These are phyloP conservation scores for Cyberlindnera mississippiensis DNA, from an alignment of 805 yeast genomes.

Conservation along the genomic window DNA sequence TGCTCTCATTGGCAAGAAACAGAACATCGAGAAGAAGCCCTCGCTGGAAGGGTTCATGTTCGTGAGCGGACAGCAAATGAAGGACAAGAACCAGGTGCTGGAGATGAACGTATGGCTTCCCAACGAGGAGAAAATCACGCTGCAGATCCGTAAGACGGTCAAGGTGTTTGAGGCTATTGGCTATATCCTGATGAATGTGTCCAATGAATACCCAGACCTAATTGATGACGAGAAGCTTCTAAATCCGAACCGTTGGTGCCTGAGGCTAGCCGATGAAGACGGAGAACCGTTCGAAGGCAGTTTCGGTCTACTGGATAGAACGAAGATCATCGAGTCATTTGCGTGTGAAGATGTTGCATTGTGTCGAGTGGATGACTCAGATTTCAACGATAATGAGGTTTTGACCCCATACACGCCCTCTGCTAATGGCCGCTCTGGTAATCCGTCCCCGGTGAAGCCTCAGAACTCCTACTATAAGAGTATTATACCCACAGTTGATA, in stretches of 20 bases:
- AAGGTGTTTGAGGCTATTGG: conserved; percentile 56
- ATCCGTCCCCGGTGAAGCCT: conserved; percentile 10
- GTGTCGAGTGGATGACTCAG: conserved; percentile 49
- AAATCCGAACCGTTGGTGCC: conserved; percentile 68
- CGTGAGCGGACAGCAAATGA: conserved; percentile 30
- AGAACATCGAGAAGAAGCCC: conserved; percentile 24
- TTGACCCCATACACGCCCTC: conserved; percentile 49
- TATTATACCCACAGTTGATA: conserved; percentile 29
- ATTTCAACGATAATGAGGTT: conserved; percentile 43
- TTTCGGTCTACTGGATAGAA: conserved; percentile 81
- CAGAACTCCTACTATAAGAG: conserved; percentile 37
- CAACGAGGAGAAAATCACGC: conserved; percentile 18
- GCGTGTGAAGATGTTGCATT: conserved; percentile 82
- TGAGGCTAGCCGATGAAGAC: conserved; percentile 87
- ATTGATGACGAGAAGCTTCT: conserved; percentile 1
- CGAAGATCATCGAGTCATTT: conserved; percentile 60
- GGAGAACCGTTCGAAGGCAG: conserved; percentile 88
- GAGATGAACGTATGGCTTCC: conserved; percentile 28
- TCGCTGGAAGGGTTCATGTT: conserved; percentile 43
- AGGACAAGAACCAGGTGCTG: conserved; percentile 19
- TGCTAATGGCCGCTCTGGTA: conserved; percentile 2
- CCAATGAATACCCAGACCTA: conserved; percentile 9
- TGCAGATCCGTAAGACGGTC: conserved; percentile 33
- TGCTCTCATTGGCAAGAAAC: conserved; percentile 38
- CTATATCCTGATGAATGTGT: conserved; percentile 35